These are phyloP conservation scores for Aspergillus luchuensis DNA, from an alignment of 2,329 filamentous ascomycete genomes.

Conservation along the genomic window DNA sequence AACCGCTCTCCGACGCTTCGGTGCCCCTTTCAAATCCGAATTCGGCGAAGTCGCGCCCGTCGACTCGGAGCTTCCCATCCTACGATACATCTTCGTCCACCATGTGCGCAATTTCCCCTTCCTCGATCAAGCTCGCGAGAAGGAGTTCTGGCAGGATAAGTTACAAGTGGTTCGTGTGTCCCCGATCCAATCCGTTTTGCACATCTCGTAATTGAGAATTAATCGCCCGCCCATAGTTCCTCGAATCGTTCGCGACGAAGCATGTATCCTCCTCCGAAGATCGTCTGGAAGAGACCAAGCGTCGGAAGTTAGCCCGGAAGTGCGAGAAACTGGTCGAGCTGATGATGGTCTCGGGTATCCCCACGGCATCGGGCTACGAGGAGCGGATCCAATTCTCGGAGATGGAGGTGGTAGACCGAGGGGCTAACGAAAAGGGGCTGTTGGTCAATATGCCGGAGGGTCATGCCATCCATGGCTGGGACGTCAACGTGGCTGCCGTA, in stretches of 20 bases:
- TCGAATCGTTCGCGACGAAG: constrained; percentile 96
- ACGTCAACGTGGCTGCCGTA: constrained; percentile 91
- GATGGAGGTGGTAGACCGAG: constrained; percentile 92
- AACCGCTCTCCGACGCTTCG: constrained; percentile 91
- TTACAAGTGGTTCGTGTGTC: constrained; percentile 75
- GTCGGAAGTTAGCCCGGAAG: constrained; percentile 87
- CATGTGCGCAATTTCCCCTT: constrained; percentile 98
- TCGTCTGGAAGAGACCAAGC: constrained; percentile 91
- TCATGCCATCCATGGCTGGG: constrained; percentile 92
- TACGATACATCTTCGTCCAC: constrained; percentile 96
- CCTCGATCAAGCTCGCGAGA: constrained; percentile 92
- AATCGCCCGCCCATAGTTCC: constrained; percentile 62
- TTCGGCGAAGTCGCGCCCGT: constrained; percentile 89
- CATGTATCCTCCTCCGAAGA: constrained; percentile 97
- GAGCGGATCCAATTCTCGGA: constrained; percentile 96
- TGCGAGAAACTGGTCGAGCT: constrained; percentile 94
- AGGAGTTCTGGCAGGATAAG: constrained; percentile 99
- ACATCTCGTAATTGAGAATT: neutral
- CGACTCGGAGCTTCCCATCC: constrained; percentile 88
- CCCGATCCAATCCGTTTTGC: neutral
- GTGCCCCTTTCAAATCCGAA: constrained; percentile 90
- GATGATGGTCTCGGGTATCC: constrained; percentile 99
- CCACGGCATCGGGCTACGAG: constrained; percentile 94
- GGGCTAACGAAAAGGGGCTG: constrained; percentile 87
- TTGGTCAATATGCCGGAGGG: constrained; percentile 87